Evolutionary conservation across 805 yeast genomes (phyloP), one percentile per base, ranked within the genome.

Genomic region (Ogataea angusta): DNA sequence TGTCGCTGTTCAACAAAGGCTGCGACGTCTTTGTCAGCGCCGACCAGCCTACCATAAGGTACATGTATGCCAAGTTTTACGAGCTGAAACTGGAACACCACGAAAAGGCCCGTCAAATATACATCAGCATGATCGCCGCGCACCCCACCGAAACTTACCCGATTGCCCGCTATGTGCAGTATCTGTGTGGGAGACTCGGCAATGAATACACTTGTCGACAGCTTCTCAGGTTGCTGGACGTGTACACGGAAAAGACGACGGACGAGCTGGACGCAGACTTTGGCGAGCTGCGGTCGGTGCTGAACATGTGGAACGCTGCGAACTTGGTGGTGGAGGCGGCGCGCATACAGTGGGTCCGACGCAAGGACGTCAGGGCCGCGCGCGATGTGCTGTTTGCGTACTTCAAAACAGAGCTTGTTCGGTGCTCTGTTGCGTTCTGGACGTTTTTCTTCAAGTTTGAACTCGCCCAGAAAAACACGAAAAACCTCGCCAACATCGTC

Each of bases 351-450:
- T 63, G 67, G 67, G 16, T 56, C 3, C 36, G 42, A 22, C 21
- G 44, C 8, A 42, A 38, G 7, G 45, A 57, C 26, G 29, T 54
- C 18, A 51, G 54, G 29, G 37, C 31, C 2, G 50, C 63, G 1
- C 45, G 68, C 33, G 59, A 52, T 10, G 31, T 56, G 4, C 45
- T 60, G n/a, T 44, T 53, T 26, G 35, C 47, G 2, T 55, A 48
- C 29, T 60, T 54, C 40, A 54, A 56, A 27, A 48, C 67, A 23
- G 47, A 54, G 1, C 52, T 62, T 3, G 52, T 80, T 10, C 60
- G 60, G 31, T 52, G 62, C 5, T 72, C 78, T 1, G 59, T 60
- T 5, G 51, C 68, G 15, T 84, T 80, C 50, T 83, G 89, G 89
- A 54, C 60, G 9, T 69, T 71, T 28, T 78, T 63, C 45, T 70